These are phyloP conservation scores for Pythium scleroteichum DNA, from an alignment of 352 stramenopile genomes.

Conservation along the genomic window DNA sequence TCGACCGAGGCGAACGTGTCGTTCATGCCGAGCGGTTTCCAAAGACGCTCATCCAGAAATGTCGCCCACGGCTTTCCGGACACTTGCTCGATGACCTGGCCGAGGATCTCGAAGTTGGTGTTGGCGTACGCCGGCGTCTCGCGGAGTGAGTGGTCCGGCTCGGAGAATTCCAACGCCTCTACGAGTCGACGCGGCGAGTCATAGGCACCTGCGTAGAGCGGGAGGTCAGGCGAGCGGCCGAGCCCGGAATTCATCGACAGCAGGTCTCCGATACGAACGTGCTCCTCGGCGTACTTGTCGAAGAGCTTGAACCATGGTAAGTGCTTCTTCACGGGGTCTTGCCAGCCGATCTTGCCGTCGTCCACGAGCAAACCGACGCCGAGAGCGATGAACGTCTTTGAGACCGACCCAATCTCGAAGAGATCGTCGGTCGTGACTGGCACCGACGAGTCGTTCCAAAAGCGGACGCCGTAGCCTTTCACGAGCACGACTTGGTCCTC, in stretches of 20 bases:
- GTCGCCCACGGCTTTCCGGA: conserved; percentile 45
- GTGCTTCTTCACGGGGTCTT: conserved; percentile 59
- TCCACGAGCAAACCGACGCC: conserved; percentile 39
- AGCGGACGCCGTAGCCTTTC: conserved; percentile 14
- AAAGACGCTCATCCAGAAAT: conserved; percentile 52
- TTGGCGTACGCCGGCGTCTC: conserved; percentile 64
- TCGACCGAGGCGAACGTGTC: conserved; percentile 44
- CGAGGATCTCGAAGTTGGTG: conserved; percentile 60
- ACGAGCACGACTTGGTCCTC: conserved; percentile 36
- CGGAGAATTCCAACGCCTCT: conserved; percentile 34
- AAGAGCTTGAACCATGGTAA: conserved; percentile 49
- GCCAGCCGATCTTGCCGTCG: conserved; percentile 53
- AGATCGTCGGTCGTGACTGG: conserved; percentile 41
- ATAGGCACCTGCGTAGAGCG: conserved; percentile 37
- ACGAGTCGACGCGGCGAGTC: conserved; percentile 37
- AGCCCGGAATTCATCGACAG: conserved; percentile 67
- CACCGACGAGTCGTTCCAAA: conserved; percentile 33
- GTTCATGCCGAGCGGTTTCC: conserved; percentile 56
- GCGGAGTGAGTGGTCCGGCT: conserved; percentile 43
- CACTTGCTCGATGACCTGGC: conserved; percentile 50
- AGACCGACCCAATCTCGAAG: conserved; percentile 72
- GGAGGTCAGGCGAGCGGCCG: conserved; percentile 33
- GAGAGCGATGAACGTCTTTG: conserved; percentile 62
- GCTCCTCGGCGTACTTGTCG: conserved; percentile 61
- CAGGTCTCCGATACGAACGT: conserved; percentile 54